phyloP scores from a whole-genome alignment of 192 early-diverging fungal species.

The Dispira parvispora region DNA sequence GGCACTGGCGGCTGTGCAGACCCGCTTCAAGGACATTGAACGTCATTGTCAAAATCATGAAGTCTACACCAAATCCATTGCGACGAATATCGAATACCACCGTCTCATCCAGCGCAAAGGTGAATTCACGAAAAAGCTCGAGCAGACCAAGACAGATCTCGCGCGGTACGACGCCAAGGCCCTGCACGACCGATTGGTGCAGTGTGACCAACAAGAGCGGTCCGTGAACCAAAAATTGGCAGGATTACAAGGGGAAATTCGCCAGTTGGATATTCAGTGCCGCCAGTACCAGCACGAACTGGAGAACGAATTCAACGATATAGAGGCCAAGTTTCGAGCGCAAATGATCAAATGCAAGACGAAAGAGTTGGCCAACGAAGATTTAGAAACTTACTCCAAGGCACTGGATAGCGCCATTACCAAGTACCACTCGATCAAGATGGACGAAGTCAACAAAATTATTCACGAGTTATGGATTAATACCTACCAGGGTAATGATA shows the following conservation, averaged over 20 bases:
- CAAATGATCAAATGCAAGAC: slow-evolving; percentile 59
- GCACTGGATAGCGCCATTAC: slow-evolving; percentile 78
- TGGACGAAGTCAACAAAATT: slow-evolving; percentile 93
- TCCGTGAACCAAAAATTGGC: slow-evolving; percentile 13
- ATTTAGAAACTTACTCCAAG: slow-evolving; percentile 71
- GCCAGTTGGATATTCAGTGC: slow-evolving; percentile 68
- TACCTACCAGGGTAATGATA: slow-evolving; percentile 91
- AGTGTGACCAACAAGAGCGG: not conserved
- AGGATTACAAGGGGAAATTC: slow-evolving; percentile 48
- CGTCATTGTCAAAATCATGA: too few species aligned
- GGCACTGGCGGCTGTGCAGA: too few species aligned
- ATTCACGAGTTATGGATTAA: slow-evolving; percentile 94
- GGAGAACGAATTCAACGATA: slow-evolving; percentile 52
- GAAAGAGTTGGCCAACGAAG: slow-evolving; percentile 55
- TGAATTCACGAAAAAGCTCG: not conserved
- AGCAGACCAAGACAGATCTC: not conserved
- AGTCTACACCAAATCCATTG: too few species aligned
- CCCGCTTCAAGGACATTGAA: too few species aligned
- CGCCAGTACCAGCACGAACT: slow-evolving; percentile 40
- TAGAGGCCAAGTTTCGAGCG: slow-evolving; percentile 47
- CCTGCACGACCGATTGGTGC: too few species aligned
- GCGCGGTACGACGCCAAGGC: too few species aligned
- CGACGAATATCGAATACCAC: too few species aligned
- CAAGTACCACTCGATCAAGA: slow-evolving; percentile 81
- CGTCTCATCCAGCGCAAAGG: too few species aligned